Evolutionary conservation across 345 rosid genomes (phyloP).

Genomic region (Clausena lansium): DNA sequence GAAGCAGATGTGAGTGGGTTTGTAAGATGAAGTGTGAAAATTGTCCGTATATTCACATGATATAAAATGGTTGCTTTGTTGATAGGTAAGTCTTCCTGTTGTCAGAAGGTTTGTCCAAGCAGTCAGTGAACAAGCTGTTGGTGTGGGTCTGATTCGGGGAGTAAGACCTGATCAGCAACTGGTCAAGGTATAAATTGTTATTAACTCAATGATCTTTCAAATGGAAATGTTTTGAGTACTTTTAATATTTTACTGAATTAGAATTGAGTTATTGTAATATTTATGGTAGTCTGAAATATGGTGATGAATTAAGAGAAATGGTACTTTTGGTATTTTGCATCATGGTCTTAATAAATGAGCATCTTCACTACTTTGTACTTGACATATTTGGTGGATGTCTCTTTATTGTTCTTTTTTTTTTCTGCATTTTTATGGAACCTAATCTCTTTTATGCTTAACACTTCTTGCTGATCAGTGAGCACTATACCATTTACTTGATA

Average conservation of each 20-base stretch:
- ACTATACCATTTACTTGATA: too few relatives aligned
- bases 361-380: background rate
- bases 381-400: background rate
- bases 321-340: background rate
- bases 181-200: constrained; percentile 66
- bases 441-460: background rate
- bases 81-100: constrained; percentile 95
- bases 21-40: background rate
- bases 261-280: background rate
- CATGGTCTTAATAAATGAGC: background rate
- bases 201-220: background rate
- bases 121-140: constrained; percentile 88
- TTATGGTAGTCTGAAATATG: background rate
- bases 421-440: background rate
- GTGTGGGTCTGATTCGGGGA: constrained; percentile 77
- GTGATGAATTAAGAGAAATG: too few relatives aligned
- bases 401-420: background rate
- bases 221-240: background rate
- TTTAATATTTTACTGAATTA: background rate
- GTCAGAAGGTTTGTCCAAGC: constrained; percentile 94
- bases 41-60: background rate
- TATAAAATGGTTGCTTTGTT: constrained; percentile 18
- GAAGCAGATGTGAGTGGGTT: constrained; percentile 92
- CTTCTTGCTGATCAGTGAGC: background rate
- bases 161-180: constrained; percentile 95